phyloP scores from a whole-genome alignment of 2,329 filamentous ascomycete species.

The Fusarium heterosporum region DNA sequence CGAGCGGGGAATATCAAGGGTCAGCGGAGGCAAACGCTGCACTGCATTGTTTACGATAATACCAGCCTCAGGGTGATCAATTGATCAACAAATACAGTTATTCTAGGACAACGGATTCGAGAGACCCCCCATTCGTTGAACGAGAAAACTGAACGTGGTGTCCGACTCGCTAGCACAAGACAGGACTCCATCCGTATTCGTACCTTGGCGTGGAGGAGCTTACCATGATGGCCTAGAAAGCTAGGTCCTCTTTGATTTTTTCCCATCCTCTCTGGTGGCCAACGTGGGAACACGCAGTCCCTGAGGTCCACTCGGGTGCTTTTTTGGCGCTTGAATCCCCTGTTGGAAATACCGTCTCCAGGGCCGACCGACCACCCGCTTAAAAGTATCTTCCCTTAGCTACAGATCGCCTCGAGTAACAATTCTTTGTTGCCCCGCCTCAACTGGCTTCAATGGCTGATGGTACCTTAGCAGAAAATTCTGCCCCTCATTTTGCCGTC shows the following conservation, averaged over 20 bases:
- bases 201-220: constrained; percentile 33
- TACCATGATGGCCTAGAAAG: constrained; percentile 27
- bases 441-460: constrained; percentile 31
- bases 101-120: neutral
- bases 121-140: constrained; percentile 36
- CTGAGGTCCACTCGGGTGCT: constrained; percentile 35
- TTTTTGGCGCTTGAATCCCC: constrained; percentile 16
- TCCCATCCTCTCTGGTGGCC: constrained; percentile 20
- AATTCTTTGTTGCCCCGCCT: constrained; percentile 33
- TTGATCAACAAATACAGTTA: neutral
- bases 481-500: constrained; percentile 48
- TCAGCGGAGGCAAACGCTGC: neutral
- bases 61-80: neutral
- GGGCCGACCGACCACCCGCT: constrained; percentile 20
- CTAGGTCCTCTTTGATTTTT: constrained; percentile 35
- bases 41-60: constrained; percentile 6
- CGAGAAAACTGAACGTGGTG: constrained; percentile 46
- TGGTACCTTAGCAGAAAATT: constrained; percentile 40
- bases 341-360: constrained; percentile 14
- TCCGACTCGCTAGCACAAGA: constrained; percentile 8
- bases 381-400: constrained; percentile 24
- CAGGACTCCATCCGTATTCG: constrained; percentile 35
- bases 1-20: constrained; percentile 39
- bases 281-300: constrained; percentile 24
- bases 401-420: constrained; percentile 10